Conservation (phyloP, 208 protist genomes). For the Leptomonas pyrrhocoris region DNA sequence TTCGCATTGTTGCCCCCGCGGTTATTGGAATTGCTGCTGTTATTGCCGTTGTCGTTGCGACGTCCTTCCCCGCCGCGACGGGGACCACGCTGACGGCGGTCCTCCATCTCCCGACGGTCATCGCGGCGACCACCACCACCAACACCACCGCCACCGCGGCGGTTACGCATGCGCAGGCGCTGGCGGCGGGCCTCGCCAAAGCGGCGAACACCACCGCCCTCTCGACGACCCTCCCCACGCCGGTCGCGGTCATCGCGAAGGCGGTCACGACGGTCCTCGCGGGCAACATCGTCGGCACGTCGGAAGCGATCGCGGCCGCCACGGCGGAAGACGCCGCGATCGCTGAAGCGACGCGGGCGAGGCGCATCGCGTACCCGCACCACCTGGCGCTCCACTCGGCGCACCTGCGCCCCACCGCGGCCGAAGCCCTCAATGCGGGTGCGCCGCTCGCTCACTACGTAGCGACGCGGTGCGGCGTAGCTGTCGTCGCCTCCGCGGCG, state of each 20-base stretch:
- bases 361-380: not conserved
- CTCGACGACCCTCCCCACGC: constrained; percentile 21
- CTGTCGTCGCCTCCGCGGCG: constrained; percentile 55
- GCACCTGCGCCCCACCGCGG: constrained; percentile 69
- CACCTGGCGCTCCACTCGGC: constrained; percentile 42
- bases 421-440: constrained; percentile 85
- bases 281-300: constrained; percentile 75
- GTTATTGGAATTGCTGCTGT: constrained; percentile 16
- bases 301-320: constrained; percentile 72
- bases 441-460: constrained; percentile 74
- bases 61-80: constrained; percentile 1
- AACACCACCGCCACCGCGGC: constrained; percentile 13
- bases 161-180: constrained; percentile 30
- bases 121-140: not conserved
- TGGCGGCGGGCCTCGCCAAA: constrained; percentile 10
- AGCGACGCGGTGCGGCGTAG: constrained; percentile 68
- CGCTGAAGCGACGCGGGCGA: constrained; percentile 57
- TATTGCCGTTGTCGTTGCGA: constrained; percentile 22
- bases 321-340: constrained; percentile 65
- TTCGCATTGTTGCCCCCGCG: constrained; percentile 2
- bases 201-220: constrained; percentile 3
- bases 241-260: constrained; percentile 32
- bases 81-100: constrained; percentile 27
- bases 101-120: constrained; percentile 17
- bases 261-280: constrained; percentile 65